Evolutionary conservation across 225 moss, liverwort and hornwort species (phyloP), one percentile per base, ranked within the genome.

Genomic region (Sphagnum contortum): DNA sequence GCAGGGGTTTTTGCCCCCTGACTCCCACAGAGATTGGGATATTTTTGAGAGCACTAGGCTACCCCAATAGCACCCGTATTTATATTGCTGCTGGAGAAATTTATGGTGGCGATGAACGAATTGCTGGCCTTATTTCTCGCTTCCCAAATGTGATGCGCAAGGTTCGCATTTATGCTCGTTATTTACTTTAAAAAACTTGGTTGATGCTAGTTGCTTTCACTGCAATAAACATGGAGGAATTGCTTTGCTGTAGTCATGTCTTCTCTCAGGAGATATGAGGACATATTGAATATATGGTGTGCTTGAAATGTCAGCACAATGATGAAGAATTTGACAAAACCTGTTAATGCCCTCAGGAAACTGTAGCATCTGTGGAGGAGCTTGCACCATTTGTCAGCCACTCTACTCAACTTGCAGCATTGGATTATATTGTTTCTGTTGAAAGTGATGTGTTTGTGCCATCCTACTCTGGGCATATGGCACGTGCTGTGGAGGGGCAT

Each of bases 401-500:
- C 77, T 88, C 96, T n/a, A 92, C 96, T 70, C 96, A 92, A 77
- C 75, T 96, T 87, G 96, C 96, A 61, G 96, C 92, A 50, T 78
- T 96, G 47, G 96, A 96, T 69, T 96, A 96, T 76, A 81, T 90
- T 47, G 96, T 92, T 64, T 92, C 92, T 8, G 77, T 90, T 9
- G 92, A 92, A 83, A 96, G 96, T 77, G 83, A 92, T 66, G 96
- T 96, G 44, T 96, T 96, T 70, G 92, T 96, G 66, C 96, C 96
- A 46, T 98, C 96, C n/a, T 98, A 98, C 73, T 98, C 96, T 50
- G 96, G 96, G 49, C 92, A 98, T 68, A 98, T 98, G 96, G 96
- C 96, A 56, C 81, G 96, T 53, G 96, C 96, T 64, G 96, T 98
- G 57, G 96, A 98, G 80, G 96, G 96, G 14, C 96, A 98, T 77